These are phyloP conservation scores for Fusarium devonianum DNA, from an alignment of 2,329 filamentous ascomycete species.

Conservation along the genomic window DNA sequence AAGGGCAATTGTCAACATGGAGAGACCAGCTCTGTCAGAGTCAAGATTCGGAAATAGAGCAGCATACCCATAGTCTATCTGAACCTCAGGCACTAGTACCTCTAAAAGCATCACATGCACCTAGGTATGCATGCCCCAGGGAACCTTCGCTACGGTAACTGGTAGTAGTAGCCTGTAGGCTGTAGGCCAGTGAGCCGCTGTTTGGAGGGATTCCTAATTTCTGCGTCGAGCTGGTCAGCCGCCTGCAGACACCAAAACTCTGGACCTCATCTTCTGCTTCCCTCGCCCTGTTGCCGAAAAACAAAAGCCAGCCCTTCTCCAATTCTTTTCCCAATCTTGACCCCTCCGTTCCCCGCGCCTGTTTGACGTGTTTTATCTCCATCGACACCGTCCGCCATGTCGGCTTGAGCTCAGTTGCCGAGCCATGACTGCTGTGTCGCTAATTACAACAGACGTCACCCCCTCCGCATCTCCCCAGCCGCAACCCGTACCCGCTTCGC, in stretches of 20 bases:
- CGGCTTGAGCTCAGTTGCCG: constrained; percentile 35
- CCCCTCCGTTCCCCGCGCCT: neutral
- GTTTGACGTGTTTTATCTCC: constrained; percentile 1
- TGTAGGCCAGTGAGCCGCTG: neutral
- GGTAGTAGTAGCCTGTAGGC: neutral
- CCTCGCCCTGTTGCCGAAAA: constrained; percentile 10
- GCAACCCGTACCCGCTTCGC: constrained; percentile 23
- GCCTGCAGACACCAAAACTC: constrained; percentile 30
- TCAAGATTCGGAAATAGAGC: constrained; percentile 1
- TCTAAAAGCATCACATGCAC: constrained; percentile 4
- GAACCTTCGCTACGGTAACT: too few species aligned
- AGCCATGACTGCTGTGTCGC: constrained; percentile 39
- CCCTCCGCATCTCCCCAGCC: constrained; percentile 36
- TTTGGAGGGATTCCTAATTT: constrained; percentile 42
- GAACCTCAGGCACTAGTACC: neutral
- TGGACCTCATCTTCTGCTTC: constrained; percentile 23
- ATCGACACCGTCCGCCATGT: constrained; percentile 31
- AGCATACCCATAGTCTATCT: neutral
- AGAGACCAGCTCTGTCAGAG: neutral
- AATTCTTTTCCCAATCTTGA: neutral
- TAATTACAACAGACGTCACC: constrained; percentile 41
- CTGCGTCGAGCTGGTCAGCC: constrained; percentile 39
- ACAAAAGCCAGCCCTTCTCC: constrained; percentile 1
- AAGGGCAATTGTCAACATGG: neutral
- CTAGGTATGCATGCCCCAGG: too few species aligned